Evolutionary conservation across 2,329 filamentous ascomycete genomes (phyloP).

Genomic region (Ceratocystis papillata): DNA sequence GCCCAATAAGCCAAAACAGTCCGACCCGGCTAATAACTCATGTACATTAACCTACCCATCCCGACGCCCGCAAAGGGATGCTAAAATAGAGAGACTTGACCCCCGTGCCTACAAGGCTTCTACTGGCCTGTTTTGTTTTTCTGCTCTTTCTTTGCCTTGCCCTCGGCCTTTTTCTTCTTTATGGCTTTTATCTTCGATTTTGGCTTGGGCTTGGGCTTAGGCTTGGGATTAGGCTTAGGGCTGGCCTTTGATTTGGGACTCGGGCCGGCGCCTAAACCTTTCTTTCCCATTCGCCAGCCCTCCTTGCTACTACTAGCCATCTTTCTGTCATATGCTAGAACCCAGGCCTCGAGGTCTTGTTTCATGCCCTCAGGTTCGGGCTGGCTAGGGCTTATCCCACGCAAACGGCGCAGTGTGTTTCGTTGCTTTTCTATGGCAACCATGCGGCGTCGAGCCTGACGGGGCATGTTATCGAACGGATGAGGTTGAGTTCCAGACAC

Average conservation of each 20-base stretch:
- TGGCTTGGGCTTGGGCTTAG: neutral
- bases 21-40: neutral
- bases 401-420: neutral
- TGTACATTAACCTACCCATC: neutral
- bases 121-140: neutral
- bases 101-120: neutral
- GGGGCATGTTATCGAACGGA: constrained; percentile 9
- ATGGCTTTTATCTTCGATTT: neutral
- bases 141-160: neutral
- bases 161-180: neutral
- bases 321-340: constrained; percentile 14
- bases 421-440: constrained; percentile 21
- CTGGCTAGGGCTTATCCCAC: constrained; percentile 4
- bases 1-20: neutral
- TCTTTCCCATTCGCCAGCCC: neutral
- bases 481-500: neutral
- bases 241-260: neutral
- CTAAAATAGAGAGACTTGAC: neutral
- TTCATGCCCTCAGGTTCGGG: constrained; percentile 14
- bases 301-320: neutral
- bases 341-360: constrained; percentile 17
- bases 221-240: neutral
- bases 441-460: constrained; percentile 14
- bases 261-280: neutral
- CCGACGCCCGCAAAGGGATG: neutral